Evolutionary conservation across 176 grass and related monocot species (phyloP), one percentile per base, ranked within the genome.

Genomic region (Bonia amplexicaulis): DNA sequence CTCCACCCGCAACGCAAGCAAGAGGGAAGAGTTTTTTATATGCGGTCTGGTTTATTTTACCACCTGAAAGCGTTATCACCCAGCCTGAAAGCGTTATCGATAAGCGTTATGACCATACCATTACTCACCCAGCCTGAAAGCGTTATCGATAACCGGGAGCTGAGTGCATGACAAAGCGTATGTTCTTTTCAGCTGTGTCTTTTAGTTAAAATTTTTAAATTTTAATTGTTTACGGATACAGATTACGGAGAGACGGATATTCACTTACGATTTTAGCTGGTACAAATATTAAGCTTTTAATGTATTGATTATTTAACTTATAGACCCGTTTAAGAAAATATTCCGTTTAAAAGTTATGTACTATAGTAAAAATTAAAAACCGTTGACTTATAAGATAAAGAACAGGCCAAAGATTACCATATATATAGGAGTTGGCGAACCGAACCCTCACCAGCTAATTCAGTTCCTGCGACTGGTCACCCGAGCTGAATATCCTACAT

Each of bases 341-440:
- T n/a, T n/a, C n/a, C n/a, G n/a, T n/a, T n/a, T n/a, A n/a, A n/a
- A n/a, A n/a, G n/a, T n/a, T n/a, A n/a, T n/a, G n/a, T n/a, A n/a
- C n/a, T n/a, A n/a, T n/a, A n/a, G n/a, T n/a, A n/a, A n/a, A n/a
- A n/a, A n/a, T n/a, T n/a, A n/a, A n/a, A n/a, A n/a, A n/a, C n/a
- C n/a, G n/a, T n/a, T n/a, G n/a, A n/a, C n/a, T n/a, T n/a, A n/a
- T n/a, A n/a, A n/a, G n/a, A n/a, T n/a, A n/a, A n/a, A n/a, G n/a
- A n/a, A n/a, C n/a, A n/a, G n/a, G n/a, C n/a, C n/a, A 13, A 26
- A 6, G 6, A 60, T 35, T 35, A 54, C 16, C 42, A 44, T 10
- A 44, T 2, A 44, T 10, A 44, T 2, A n/a, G 31, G 70, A 85
- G 83, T 63, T 3, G 88, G 45, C 71, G 83, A 29, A 86, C 78